A percentile compares a stretch with the other conserved stretches of the same genome.
Evolutionary conservation across 2,329 filamentous ascomycete genomes (phyloP).

Genomic region (Cladosporium cucumerinum): DNA sequence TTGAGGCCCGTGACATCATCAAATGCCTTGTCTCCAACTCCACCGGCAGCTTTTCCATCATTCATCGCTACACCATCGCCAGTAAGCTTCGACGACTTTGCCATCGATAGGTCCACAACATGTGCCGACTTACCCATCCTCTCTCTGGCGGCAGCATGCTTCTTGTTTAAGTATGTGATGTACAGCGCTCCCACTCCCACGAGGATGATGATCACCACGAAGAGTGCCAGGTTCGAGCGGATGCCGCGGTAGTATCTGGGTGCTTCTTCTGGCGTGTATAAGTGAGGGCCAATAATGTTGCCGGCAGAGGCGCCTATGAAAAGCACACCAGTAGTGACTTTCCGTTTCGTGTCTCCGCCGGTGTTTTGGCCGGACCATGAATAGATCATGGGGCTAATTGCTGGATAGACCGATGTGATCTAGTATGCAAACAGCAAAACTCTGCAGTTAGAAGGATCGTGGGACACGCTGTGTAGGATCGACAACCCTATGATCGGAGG

Average conservation of each 20-base stretch:
- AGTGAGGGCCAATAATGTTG: constrained; percentile 63
- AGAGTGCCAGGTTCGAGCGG: constrained; percentile 59
- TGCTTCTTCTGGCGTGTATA: constrained; percentile 60
- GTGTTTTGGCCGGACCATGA: constrained; percentile 60
- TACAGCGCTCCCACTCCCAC: constrained; percentile 46
- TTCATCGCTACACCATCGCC: constrained; percentile 25
- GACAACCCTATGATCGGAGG: constrained; percentile 56
- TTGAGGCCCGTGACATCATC: constrained; percentile 59
- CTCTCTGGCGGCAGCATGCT: constrained; percentile 54
- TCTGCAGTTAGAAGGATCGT: constrained; percentile 46
- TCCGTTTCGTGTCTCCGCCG: constrained; percentile 67
- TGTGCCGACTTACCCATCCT: constrained; percentile 58
- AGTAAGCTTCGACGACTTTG: constrained; percentile 45
- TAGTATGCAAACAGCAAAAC: constrained; percentile 57
- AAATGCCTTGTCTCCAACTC: constrained; percentile 49
- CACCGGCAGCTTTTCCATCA: constrained; percentile 31
- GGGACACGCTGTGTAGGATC: constrained; percentile 51
- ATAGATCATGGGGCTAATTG: constrained; percentile 59
- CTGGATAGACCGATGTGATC: constrained; percentile 59
- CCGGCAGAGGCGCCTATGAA: constrained; percentile 57
- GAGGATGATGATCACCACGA: constrained; percentile 56
- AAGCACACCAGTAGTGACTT: constrained; percentile 61
- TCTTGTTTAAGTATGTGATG: constrained; percentile 53
- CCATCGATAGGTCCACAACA: constrained; percentile 59
- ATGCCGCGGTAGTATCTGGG: constrained; percentile 59